Evolutionary conservation across 2,329 filamentous ascomycete genomes (phyloP), one percentile per base, ranked within the genome.

Genomic region (Sporothrix luriei): DNA sequence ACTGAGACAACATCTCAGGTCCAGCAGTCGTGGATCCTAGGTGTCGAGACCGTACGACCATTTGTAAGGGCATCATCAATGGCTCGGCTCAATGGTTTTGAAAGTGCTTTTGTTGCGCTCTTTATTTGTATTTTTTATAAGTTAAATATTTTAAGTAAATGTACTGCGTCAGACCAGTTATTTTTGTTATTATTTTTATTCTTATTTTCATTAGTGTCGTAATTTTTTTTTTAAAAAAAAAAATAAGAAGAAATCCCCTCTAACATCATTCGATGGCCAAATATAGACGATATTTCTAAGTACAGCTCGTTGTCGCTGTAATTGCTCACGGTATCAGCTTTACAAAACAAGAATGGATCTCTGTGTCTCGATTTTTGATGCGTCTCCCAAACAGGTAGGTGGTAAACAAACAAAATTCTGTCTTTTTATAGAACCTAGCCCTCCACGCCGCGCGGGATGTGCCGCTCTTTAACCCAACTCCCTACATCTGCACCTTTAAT

Each of bases 1-100:
- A 62, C 57, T 21, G 57, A 62, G 57, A 62, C 57, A 46, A 43
- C 57, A 62, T 62, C 57, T 62, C 38, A 26, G 13, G 13, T 26
- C 46, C n/a, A 19, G 6, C 21, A 26, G n/a, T n/a, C 57, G 7
- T 7, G 38, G 38, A 19, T 43, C 10, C 9, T 43, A 4, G n/a
- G 55, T 43, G 55, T 61, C 33, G 33, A 43, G 57, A 61, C 38
- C 16, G 38, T 46, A 21, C 13, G 6, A 24, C 57, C 57, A 61
- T 3, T 1, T n/a, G 16, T 26, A 4, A 2, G 40, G 21, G 40
- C 6, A 6, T 40, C 7, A 29, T 9, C 6, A 19, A 19, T 48
- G 4, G n/a, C n/a, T n/a, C n/a, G n/a, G n/a, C n/a, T n/a, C n/a
- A n/a, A n/a, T n/a, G n/a, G n/a, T 4, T 9, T 33, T 33, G 9